Evolutionary conservation across 2,329 filamentous ascomycete species (phyloP).

Genomic region (Cyphellophora europaea): DNA sequence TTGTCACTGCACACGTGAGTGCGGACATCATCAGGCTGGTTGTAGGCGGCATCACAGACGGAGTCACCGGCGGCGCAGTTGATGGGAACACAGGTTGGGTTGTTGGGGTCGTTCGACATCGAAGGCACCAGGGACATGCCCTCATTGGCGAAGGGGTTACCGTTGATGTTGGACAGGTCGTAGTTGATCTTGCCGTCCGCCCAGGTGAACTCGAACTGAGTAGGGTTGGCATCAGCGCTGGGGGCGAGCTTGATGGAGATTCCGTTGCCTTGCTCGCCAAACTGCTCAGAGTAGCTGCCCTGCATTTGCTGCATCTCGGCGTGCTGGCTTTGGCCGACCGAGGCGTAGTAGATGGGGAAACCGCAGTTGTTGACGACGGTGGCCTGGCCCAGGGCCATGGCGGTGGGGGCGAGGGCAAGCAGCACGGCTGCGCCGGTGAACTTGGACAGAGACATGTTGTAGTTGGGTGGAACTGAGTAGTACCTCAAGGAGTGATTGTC

Average conservation of each 20-base stretch:
- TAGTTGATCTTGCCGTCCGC: slow-evolving; percentile 29
- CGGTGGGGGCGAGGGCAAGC: slow-evolving; percentile 24
- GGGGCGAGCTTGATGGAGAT: slow-evolving; percentile 34
- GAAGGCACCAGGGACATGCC: slow-evolving; percentile 17
- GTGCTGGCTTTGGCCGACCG: slow-evolving; percentile 26
- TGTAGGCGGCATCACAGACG: slow-evolving; percentile 17
- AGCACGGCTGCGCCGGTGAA: slow-evolving; percentile 21
- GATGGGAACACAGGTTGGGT: slow-evolving; percentile 16
- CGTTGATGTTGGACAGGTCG: slow-evolving; percentile 34
- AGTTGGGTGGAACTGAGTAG: slow-evolving; percentile 3
- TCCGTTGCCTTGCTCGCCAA: slow-evolving; percentile 27
- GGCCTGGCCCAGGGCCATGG: slow-evolving; percentile 27
- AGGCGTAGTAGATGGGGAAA: slow-evolving; percentile 28
- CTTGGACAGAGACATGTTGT: slow-evolving; percentile 26
- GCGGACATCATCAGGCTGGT: slow-evolving; percentile 17
- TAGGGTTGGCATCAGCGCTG: slow-evolving; percentile 26
- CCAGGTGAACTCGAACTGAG: slow-evolving; percentile 30
- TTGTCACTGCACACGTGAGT: slow-evolving; percentile 18
- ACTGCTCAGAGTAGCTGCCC: slow-evolving; percentile 25
- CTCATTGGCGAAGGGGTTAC: slow-evolving; percentile 28
- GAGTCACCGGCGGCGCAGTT: slow-evolving; percentile 16
- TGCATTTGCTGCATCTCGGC: slow-evolving; percentile 23
- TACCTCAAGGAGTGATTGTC: slow-evolving; percentile 9
- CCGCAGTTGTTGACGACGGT: slow-evolving; percentile 30
- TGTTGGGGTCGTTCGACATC: slow-evolving; percentile 12